Evolutionary conservation across 2,329 filamentous ascomycete genomes (phyloP).

Genomic region (Hymenoscyphus repandus): DNA sequence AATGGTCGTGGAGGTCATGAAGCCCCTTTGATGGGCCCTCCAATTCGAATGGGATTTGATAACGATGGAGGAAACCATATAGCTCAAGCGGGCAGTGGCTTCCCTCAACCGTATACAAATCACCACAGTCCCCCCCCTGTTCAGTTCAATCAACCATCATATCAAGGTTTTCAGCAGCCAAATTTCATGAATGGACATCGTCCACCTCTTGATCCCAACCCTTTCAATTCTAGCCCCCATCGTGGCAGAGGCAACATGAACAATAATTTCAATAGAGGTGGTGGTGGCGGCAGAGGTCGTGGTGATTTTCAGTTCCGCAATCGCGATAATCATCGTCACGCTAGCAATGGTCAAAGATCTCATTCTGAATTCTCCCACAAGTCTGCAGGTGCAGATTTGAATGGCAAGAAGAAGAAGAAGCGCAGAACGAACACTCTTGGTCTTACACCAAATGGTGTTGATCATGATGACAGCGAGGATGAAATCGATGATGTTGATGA

Average conservation of each 20-base stretch:
- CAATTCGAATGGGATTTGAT: conserved; percentile 51
- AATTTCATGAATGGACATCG: conserved; percentile 31
- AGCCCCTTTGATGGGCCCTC: conserved; percentile 46
- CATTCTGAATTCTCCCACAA: conserved; percentile 38
- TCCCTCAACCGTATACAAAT: conserved; percentile 33
- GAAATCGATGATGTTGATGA: conserved; percentile 65
- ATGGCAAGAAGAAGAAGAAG: conserved; percentile 59
- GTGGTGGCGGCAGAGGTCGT: conserved; percentile 32
- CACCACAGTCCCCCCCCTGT: conserved; percentile 27
- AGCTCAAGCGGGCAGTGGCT: conserved; percentile 41
- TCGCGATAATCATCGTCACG: conserved; percentile 30
- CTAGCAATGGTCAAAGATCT: conserved; percentile 24
- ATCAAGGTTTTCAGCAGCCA: conserved; percentile 37
- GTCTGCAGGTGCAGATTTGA: conserved; percentile 41
- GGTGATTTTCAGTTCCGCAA: conserved; percentile 37
- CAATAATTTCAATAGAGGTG: conserved; percentile 22
- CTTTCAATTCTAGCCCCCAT: conserved; percentile 34
- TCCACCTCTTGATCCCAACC: conserved; percentile 31
- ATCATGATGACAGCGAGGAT: conserved; percentile 57
- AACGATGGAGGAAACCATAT: conserved; percentile 37
- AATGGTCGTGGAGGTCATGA: conserved; percentile 39
- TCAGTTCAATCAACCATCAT: conserved; percentile 29
- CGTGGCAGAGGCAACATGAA: conserved; percentile 37
- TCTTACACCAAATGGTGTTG: conserved; percentile 50
- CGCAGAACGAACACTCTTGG: conserved; percentile 68